These are phyloP conservation scores for Pistacia vera DNA, from an alignment of 345 rosid genomes.

Conservation along the genomic window DNA sequence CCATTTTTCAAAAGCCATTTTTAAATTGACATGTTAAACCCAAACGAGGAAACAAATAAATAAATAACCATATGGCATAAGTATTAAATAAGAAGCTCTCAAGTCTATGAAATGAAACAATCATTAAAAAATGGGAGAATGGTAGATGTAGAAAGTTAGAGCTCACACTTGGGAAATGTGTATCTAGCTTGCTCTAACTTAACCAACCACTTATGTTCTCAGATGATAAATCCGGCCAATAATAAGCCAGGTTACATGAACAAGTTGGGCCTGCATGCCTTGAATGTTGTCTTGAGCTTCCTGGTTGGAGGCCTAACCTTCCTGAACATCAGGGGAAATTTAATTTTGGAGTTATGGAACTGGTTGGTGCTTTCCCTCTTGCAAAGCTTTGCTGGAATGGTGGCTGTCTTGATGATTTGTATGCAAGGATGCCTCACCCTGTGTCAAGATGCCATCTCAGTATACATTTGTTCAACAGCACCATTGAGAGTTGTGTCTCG, in stretches of 20 bases:
- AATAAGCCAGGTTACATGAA: conserved; percentile 38
- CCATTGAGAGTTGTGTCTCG: conserved; percentile 69
- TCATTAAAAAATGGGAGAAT: not conserved
- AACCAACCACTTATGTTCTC: not conserved
- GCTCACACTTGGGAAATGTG: not conserved
- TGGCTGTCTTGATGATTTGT: conserved; percentile 69
- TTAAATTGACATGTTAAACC: too few relatives aligned
- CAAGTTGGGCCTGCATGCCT: conserved; percentile 75
- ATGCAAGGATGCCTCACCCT: conserved; percentile 73
- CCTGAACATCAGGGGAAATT: conserved; percentile 64
- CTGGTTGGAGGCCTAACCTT: conserved; percentile 70
- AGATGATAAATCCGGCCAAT: not conserved
- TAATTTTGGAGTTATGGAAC: conserved; percentile 69
- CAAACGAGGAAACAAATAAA: too few relatives aligned
- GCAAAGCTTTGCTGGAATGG: conserved; percentile 61
- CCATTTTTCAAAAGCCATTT: too few relatives aligned
- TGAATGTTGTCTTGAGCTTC: conserved; percentile 74
- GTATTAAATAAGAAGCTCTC: too few relatives aligned
- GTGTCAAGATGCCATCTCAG: conserved; percentile 54
- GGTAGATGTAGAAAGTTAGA: not conserved
- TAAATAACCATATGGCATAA: too few relatives aligned
- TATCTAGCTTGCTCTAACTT: not conserved
- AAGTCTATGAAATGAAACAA: not conserved
- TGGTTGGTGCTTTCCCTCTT: conserved; percentile 72
- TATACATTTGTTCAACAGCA: conserved; percentile 70